phyloP scores from a whole-genome alignment of 2,329 filamentous ascomycete genomes.

The Fusarium odoratissimum region DNA sequence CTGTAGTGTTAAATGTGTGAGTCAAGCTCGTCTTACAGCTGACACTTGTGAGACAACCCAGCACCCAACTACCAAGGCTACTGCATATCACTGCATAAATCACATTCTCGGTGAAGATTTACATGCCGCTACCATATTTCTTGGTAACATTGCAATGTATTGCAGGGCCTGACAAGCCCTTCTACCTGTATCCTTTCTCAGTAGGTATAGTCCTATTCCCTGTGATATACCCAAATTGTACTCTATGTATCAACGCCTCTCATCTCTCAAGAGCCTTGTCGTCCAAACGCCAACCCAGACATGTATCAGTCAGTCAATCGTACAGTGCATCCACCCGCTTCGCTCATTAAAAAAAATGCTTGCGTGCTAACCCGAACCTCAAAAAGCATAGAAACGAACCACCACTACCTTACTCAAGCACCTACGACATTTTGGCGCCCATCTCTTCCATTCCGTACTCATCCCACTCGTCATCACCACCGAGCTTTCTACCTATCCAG shows the following conservation, averaged over 20 bases:
- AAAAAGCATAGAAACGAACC: conserved; percentile 18
- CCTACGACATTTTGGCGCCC: conserved; percentile 72
- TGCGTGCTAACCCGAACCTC: conserved; percentile 17
- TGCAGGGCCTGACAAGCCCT: not conserved
- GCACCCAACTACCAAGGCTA: not conserved
- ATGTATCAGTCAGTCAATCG: conserved; percentile 17
- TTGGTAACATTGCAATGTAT: conserved; percentile 1
- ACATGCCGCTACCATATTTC: too few species aligned
- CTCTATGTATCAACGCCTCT: conserved; percentile 23
- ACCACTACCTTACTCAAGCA: not conserved
- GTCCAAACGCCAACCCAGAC: conserved; percentile 27
- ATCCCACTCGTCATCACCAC: conserved; percentile 68
- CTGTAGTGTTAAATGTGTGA: not conserved
- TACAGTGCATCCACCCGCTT: conserved; percentile 15
- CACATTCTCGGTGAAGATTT: not conserved
- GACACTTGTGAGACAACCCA: not conserved
- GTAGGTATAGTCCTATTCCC: not conserved
- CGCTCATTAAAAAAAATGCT: conserved; percentile 18
- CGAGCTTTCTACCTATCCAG: conserved; percentile 75
- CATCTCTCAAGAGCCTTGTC: not conserved
- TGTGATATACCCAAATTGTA: conserved; percentile 13
- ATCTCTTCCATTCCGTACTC: conserved; percentile 74
- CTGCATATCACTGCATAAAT: not conserved
- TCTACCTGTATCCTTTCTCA: conserved; percentile 2
- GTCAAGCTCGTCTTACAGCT: not conserved